Evolutionary conservation across 805 yeast species (phyloP).

Genomic region (Brettanomyces custersianus): DNA sequence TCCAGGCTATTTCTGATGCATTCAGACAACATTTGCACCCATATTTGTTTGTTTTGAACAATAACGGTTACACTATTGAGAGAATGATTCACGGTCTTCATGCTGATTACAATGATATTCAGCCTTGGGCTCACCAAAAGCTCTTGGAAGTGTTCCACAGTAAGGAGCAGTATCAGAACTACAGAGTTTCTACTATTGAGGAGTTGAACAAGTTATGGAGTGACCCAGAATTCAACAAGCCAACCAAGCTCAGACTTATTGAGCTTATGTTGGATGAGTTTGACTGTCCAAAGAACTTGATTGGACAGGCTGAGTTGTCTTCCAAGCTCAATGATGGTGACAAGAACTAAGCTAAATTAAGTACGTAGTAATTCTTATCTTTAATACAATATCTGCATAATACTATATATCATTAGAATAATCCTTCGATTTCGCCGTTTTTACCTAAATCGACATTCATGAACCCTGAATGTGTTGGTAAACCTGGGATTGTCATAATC

Average conservation of each 20-base stretch:
- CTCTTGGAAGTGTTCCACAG: conserved; percentile 56
- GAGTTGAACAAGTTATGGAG: conserved; percentile 45
- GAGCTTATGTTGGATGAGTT: conserved; percentile 61
- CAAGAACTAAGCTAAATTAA: conserved; percentile 1
- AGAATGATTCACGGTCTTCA: conserved; percentile 62
- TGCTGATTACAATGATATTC: conserved; percentile 59
- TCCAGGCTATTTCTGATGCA: conserved; percentile 64
- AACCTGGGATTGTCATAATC: conserved; percentile 79
- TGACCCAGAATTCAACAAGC: conserved; percentile 39
- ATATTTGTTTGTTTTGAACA: conserved; percentile 60
- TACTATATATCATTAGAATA: conserved; percentile 35
- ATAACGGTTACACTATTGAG: conserved; percentile 70
- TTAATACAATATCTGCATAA: not conserved
- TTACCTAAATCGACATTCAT: conserved; percentile 80
- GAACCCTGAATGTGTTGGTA: conserved; percentile 78
- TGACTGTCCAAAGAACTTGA: conserved; percentile 63
- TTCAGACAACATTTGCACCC: conserved; percentile 59
- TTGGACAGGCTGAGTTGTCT: conserved; percentile 54
- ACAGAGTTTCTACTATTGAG: conserved; percentile 45
- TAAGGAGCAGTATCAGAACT: conserved; percentile 40
- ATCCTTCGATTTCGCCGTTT: conserved; percentile 75
- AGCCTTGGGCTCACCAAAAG: conserved; percentile 57
- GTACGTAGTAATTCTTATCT: not conserved
- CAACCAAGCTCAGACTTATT: conserved; percentile 53
- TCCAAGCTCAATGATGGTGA: conserved; percentile 24